Percentiles rank a stretch among this genome's conserved stretches.
Conservation (phyloP, 2,329 filamentous ascomycete species). For the Dactylellina parvicollis region DNA sequence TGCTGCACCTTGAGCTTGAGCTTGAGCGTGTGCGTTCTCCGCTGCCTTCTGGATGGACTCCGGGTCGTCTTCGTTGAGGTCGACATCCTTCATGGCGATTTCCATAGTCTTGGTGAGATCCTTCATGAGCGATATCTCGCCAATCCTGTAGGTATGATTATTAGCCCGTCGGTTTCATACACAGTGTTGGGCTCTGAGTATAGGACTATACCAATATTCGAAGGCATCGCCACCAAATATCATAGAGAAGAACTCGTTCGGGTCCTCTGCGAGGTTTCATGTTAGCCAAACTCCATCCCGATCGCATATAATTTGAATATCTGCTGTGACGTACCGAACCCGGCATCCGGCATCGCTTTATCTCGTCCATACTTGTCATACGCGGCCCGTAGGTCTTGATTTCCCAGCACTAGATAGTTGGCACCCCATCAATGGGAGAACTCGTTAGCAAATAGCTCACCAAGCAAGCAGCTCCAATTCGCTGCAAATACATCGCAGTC, state of each 20-base stretch:
- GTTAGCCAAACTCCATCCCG: not conserved
- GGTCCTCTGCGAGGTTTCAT: constrained; percentile 72
- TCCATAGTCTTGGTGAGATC: constrained; percentile 98
- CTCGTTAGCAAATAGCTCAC: not conserved
- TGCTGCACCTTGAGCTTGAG: constrained; percentile 35
- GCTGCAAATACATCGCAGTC: no score
- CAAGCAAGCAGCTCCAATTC: no score
- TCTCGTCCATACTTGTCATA: constrained; percentile 99
- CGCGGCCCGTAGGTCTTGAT: constrained; percentile 83
- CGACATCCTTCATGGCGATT: constrained; percentile 85
- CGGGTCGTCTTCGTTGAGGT: constrained; percentile 73
- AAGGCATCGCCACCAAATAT: constrained; percentile 98
- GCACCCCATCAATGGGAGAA: not conserved
- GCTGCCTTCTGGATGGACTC: constrained; percentile 65
- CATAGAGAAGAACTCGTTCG: constrained; percentile 96
- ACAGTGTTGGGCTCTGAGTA: not conserved
- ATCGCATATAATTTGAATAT: not conserved
- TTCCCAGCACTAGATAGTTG: constrained; percentile 73
- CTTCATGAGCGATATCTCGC: constrained; percentile 98
- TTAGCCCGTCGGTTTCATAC: not conserved
- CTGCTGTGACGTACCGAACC: constrained; percentile 71
- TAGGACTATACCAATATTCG: constrained; percentile 74
- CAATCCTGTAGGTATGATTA: constrained; percentile 68
- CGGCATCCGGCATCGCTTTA: constrained; percentile 85
- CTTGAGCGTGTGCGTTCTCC: constrained; percentile 59